Percentiles rank a stretch among this genome's conserved stretches.
phyloP scores from a whole-genome alignment of 352 stramenopile genomes.

The Vaucheria bursata region DNA sequence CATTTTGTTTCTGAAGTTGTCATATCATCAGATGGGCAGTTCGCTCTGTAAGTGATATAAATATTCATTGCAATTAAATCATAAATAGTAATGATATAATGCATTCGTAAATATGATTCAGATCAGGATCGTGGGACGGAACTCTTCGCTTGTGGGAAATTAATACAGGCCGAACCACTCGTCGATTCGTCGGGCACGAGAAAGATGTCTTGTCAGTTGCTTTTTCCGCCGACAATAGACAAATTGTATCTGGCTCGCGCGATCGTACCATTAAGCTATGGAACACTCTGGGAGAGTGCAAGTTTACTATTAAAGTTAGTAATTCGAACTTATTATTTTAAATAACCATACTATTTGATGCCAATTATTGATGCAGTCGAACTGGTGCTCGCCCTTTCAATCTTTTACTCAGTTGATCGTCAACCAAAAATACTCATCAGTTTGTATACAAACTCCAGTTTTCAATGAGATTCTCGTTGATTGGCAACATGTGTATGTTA shows the following conservation, averaged over 20 bases:
- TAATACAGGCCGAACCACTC: slow-evolving; percentile 94
- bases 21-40: slow-evolving; percentile 97
- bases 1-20: slow-evolving; percentile 99
- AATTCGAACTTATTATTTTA: background rate
- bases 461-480: no score
- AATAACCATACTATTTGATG: no score
- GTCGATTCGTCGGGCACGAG: slow-evolving; percentile 96
- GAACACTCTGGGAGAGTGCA: slow-evolving; percentile 83
- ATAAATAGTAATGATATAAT: background rate
- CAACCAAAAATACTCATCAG: no score
- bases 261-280: slow-evolving; percentile 99
- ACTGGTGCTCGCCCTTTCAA: no score
- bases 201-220: slow-evolving; percentile 99
- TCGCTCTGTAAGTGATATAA: slow-evolving; percentile 69
- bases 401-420: no score
- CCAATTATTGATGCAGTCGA: no score
- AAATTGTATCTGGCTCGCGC: slow-evolving; percentile 97
- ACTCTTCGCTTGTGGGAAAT: slow-evolving; percentile 99
- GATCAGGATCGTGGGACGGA: slow-evolving; percentile 94
- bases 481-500: no score
- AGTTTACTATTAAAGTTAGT: slow-evolving; percentile 42
- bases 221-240: slow-evolving; percentile 78
- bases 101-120: background rate
- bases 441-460: no score
- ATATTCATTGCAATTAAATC: background rate